Base-by-base conservation (phyloP, 345 rosid genomes). In the Linum tenue region DNA sequence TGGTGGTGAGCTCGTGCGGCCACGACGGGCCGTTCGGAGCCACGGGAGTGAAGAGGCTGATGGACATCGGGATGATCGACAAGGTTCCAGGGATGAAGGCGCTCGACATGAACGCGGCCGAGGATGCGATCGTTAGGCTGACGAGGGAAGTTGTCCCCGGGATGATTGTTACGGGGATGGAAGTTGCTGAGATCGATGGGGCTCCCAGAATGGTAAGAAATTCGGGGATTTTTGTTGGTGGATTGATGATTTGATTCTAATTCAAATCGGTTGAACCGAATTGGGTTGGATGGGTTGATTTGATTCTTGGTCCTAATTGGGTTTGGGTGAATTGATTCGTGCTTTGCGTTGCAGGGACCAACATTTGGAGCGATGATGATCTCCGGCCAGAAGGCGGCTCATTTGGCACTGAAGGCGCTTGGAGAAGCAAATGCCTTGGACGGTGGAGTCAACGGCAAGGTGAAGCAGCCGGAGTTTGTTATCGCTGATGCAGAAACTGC, bases 361-460 rank as follows among this genome's bases (percentile, higher is more conserved):
- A 90, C 99, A 0, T 94, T 90, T 55, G 97, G 99, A 59, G 97
- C 96, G 2, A 94, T 90, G 99, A 90, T 88, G 97, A 84, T 94
- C 53, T 94, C 96, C 0, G 96, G 99, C 57, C 95, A 94, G 72
- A 94, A 90, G 81, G 99, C 97, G 0, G 99, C 85, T 7, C 99
- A 90, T 43, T 85, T 88, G 44, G 97, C 95, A 0, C 72, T 92
- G 66, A 88, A 82, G 71, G 68, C 95, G 3, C 67, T 88, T 63
- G 97, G 95, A 48, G 71, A 65, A 64, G 95, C 97, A 0, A 90
- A 88, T 56, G 89, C 83, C 0, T 48, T 90, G 11, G 94, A 90
- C 59, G 96, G 90, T 55, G 60, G 86, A 1, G 67, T 22, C 41
- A 16, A 57, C 37, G 60, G 37, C 12, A 37, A 9, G 35, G 81